Conservation (phyloP, 2,329 filamentous ascomycete species). For the Fusarium napiforme region DNA sequence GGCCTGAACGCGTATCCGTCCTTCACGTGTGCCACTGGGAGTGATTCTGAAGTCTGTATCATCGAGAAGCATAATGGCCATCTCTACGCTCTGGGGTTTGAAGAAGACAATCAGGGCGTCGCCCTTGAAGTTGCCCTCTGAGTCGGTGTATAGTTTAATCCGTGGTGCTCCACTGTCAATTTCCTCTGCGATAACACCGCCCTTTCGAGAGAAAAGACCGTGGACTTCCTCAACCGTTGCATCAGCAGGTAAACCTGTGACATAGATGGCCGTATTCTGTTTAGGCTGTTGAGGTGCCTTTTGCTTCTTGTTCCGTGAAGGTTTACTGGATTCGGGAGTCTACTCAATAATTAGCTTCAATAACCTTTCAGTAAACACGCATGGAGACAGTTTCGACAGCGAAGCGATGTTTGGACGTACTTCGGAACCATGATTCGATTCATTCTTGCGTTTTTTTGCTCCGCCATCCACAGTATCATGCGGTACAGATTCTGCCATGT, state of each 20-base stretch:
- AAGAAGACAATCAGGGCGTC: constrained; percentile 95
- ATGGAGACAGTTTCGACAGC: not conserved
- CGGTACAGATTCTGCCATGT: constrained; percentile 42
- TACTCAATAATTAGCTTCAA: constrained; percentile 25
- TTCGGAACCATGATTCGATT: constrained; percentile 52
- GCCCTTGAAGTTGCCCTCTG: constrained; percentile 87
- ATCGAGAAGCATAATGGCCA: constrained; percentile 83
- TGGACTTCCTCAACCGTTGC: constrained; percentile 83
- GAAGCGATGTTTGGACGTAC: constrained; percentile 50
- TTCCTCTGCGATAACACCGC: constrained; percentile 91
- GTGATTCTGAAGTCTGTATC: constrained; percentile 82
- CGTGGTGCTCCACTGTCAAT: constrained; percentile 88
- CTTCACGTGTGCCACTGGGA: constrained; percentile 61
- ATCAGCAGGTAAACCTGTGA: constrained; percentile 86
- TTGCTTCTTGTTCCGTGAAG: constrained; percentile 57
- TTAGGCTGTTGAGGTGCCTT: constrained; percentile 62
- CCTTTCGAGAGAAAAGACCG: constrained; percentile 83
- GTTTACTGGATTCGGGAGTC: constrained; percentile 49
- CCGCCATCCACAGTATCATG: constrained; percentile 41
- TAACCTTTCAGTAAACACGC: not conserved
- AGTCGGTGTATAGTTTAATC: constrained; percentile 92
- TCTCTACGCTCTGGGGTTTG: constrained; percentile 89
- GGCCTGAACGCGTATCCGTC: constrained; percentile 81
- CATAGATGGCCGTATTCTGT: constrained; percentile 91
- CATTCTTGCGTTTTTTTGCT: constrained; percentile 58